Base-by-base conservation (phyloP, 2,329 filamentous ascomycete genomes). In the Aaosphaeria arxii region DNA sequence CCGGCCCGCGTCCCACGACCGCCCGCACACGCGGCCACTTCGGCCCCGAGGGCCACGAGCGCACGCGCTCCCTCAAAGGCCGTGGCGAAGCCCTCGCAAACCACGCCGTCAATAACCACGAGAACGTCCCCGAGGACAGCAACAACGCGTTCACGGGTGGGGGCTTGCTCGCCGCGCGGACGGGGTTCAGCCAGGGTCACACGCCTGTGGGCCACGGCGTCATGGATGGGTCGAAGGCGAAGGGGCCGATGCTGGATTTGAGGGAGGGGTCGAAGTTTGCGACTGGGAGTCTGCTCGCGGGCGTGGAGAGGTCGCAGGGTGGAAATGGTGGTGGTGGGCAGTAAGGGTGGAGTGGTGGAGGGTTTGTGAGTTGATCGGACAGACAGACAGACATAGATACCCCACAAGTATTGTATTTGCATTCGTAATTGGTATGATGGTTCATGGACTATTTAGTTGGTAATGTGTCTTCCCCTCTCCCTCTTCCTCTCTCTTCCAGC, bases 231-330 rank as follows among this genome's bases (percentile, higher is more conserved):
- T 69, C 66, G 13, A 70, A 68, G 45, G 74, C 74, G 13, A 68
- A 59, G 44, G 73, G 73, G 2, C 75, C 75, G 1, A 67, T 78
- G 69, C 50, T 78, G 6, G 70, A 77, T 52, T 54, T 75, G 17
- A 64, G 63, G 24, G 71, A 71, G 30, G 64, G 69, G 43, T 67
- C 68, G 36, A 58, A 66, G 52, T 79, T 78, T 54, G 73, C 69
- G 7, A 61, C 71, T 32, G 76, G 71, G 28, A 81, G 77, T 55
- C 67, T 81, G 45, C 70, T 79, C 11, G 74, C 77, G 43, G 66
- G 69, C 47, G 67, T 73, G 13, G 59, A 62, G 48, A 53, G 58
- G 45, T 59, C 61, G 43, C 60, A 62, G n/a, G 58, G 61, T 24
- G 17, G 17, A 3, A 24, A 24, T 24, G 17, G n/a, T n/a, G n/a